Evolutionary conservation across 1,139 yeast species (phyloP), one percentile per base, ranked within the genome.

Genomic region (Ogataea hybrid): DNA sequence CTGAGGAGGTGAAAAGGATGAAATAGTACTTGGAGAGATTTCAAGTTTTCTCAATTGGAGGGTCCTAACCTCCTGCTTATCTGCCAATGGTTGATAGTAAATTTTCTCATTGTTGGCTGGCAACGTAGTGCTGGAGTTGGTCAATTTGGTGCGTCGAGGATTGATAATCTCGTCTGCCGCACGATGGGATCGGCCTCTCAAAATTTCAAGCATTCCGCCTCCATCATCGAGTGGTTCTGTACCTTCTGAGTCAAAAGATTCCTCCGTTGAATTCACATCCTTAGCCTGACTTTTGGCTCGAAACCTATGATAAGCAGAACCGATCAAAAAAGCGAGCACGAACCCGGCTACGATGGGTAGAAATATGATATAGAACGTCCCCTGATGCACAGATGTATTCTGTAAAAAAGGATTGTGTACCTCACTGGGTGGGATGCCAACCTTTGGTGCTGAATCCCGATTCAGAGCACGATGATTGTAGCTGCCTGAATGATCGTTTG

Each of bases 341-440:
- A 44, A 35, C 2, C 39, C 49, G 3, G 45, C 46, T 18, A 49
- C 35, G 8, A 49, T 44, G 3, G 52, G 52, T 1, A 48, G 31
- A 8, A 48, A 31, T 17, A 46, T 46, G 17, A 46, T 33, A 21
- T 48, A 49, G 25, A 49, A 46, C 1, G 50, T 48, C 0, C 50
- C 50, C 28, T 44, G 49, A 16, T 28, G 36, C 14, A 25, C 32
- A 8, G 32, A 30, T 5, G 47, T 41, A 15, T 40, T 41, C 14
- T 42, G 44, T 5, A 49, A 22, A 28, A 40, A 49, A 5, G 53
- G 53, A 22, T 49, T 49, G 5, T 34, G 41, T 7, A 46, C 9
- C 12, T 36, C 33, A 25, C 28, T 38, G 5, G 53, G 36, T 3
- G 53, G 51, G 25, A 49, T 36, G 12, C 37, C 28, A n/a, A 42